Conservation (phyloP, 1,139 yeast species). For the Ogataea hybrid region DNA sequence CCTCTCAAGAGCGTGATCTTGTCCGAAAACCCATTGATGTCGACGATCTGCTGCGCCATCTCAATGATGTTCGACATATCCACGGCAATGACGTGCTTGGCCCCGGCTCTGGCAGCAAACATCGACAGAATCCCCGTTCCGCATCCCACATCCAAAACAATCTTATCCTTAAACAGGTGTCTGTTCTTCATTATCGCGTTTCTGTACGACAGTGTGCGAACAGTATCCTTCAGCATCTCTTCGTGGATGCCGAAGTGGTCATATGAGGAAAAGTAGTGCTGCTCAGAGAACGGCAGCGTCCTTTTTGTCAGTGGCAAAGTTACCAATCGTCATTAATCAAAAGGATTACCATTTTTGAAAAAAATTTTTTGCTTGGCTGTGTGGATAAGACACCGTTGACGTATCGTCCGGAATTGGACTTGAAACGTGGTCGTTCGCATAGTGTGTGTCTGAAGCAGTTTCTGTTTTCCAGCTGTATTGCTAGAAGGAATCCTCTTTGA, state of each 20-base stretch:
- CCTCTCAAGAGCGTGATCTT: slow-evolving; percentile 90
- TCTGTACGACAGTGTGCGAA: slow-evolving; percentile 89
- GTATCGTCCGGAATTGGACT: not conserved
- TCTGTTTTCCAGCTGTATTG: no score
- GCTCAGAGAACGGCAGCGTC: slow-evolving; percentile 65
- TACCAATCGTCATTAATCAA: slow-evolving; percentile 8
- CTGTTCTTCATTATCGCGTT: slow-evolving; percentile 92
- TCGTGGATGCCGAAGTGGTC: slow-evolving; percentile 98
- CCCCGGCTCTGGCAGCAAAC: slow-evolving; percentile 99
- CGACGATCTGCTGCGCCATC: slow-evolving; percentile 86
- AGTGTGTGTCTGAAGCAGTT: no score
- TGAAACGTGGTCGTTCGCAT: no score
- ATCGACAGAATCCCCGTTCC: slow-evolving; percentile 96
- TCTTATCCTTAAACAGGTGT: slow-evolving; percentile 84
- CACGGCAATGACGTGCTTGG: slow-evolving; percentile 93
- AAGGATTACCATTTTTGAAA: slow-evolving; percentile 6
- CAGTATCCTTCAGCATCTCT: slow-evolving; percentile 96
- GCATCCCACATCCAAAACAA: slow-evolving; percentile 98
- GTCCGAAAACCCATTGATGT: slow-evolving; percentile 80
- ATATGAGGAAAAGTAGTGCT: slow-evolving; percentile 91
- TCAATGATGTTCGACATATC: slow-evolving; percentile 97
- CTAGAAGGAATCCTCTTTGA: no score
- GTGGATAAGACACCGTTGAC: not conserved
- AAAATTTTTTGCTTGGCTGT: slow-evolving; percentile 10
- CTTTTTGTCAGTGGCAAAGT: slow-evolving; percentile 50